phyloP scores from a whole-genome alignment of 2,329 filamentous ascomycete genomes.

The Cytospora schulzeri region DNA sequence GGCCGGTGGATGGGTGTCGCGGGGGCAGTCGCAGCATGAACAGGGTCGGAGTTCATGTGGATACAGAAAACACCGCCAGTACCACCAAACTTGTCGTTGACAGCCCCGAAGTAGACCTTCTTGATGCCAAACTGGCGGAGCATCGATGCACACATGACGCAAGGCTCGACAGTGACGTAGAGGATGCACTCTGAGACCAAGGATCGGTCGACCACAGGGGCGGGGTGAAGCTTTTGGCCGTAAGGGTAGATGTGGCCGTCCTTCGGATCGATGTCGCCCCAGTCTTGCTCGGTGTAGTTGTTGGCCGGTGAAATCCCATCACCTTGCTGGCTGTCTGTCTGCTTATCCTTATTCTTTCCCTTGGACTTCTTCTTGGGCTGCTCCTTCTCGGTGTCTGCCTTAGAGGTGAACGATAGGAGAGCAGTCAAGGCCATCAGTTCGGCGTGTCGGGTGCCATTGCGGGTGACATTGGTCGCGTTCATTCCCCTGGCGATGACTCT shows the following conservation, averaged over 20 bases:
- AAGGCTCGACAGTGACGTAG: constrained; percentile 97
- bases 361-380: constrained; percentile 28
- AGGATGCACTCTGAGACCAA: constrained; percentile 74
- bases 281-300: constrained; percentile 42
- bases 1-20: constrained; percentile 37
- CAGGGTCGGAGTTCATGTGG: constrained; percentile 62
- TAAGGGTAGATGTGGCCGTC: constrained; percentile 63
- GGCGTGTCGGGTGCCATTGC: constrained; percentile 90
- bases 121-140: constrained; percentile 85
- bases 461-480: constrained; percentile 93
- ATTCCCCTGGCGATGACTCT: constrained; percentile 85
- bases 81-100: constrained; percentile 96
- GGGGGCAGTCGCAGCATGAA: constrained; percentile 22
- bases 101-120: constrained; percentile 90
- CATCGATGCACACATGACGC: constrained; percentile 96
- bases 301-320: constrained; percentile 6
- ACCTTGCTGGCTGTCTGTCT: constrained; percentile 33
- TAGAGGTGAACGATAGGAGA: constrained; percentile 48
- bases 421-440: constrained; percentile 85
- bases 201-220: constrained; percentile 61
- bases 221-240: constrained; percentile 59
- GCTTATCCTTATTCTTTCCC: constrained; percentile 20
- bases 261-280: constrained; percentile 55
- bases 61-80: constrained; percentile 91
- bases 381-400: constrained; percentile 37